These are phyloP conservation scores for Blastomyces parvus DNA, from an alignment of 2,329 filamentous ascomycete species.

Conservation along the genomic window DNA sequence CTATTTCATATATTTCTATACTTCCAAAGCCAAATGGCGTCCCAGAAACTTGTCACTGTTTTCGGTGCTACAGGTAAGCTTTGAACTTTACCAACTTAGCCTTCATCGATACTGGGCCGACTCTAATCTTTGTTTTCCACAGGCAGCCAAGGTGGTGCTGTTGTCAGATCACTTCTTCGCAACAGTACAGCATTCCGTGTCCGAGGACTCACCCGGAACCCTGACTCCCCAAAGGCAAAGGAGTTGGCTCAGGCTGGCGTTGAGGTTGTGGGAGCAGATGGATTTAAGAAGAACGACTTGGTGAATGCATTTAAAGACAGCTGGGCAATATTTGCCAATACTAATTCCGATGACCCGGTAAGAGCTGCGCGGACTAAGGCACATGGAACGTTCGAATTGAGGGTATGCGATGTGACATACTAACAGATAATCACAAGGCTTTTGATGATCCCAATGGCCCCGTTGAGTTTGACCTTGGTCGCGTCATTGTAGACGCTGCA, in stretches of 20 bases:
- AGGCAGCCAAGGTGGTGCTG: slow-evolving; percentile 16
- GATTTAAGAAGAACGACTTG: slow-evolving; percentile 4
- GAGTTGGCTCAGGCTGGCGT: slow-evolving; percentile 17
- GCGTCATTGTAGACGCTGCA: slow-evolving; percentile 6
- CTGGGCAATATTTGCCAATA: slow-evolving; percentile 8
- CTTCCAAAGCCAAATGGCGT: neutral
- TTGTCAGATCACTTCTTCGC: slow-evolving; percentile 15
- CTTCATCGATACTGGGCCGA: neutral
- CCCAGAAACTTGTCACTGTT: slow-evolving; percentile 7
- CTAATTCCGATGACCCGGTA: slow-evolving; percentile 4
- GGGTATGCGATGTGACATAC: neutral
- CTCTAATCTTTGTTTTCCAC: neutral
- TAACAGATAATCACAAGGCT: neutral
- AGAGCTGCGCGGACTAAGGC: neutral
- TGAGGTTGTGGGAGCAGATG: slow-evolving; percentile 20
- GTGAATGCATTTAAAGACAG: slow-evolving; percentile 7
- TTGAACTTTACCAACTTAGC: neutral
- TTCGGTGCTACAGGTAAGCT: slow-evolving; percentile 5
- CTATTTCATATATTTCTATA: neutral
- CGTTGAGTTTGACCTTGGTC: slow-evolving; percentile 5
- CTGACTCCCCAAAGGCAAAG: slow-evolving; percentile 12
- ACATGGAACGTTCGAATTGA: neutral
- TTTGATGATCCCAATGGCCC: slow-evolving; percentile 8
- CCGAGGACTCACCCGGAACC: slow-evolving; percentile 21
- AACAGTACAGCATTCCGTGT: slow-evolving; percentile 15